Evolutionary conservation across 1,139 yeast genomes (phyloP), one percentile per base, ranked within the genome.

Genomic region (Yamadazyma trypodendri): DNA sequence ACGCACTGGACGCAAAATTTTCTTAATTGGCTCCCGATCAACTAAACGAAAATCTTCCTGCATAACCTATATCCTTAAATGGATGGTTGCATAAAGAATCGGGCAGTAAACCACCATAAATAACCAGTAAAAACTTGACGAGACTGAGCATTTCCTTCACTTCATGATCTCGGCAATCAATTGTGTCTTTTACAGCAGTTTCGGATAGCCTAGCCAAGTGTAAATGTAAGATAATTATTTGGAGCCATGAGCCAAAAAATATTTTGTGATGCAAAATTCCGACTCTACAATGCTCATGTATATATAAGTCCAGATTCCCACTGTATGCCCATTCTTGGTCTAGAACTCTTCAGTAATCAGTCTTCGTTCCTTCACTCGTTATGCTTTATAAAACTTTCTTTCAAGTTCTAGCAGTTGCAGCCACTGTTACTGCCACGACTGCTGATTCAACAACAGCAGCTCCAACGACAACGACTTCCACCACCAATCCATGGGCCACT

Each of bases 401-500:
- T 10, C 14, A 27, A 9, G 17, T 27, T 27, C 29, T 27, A 7
- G 7, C 16, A 13, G 15, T 29, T 12, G 48, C 58, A 18, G 49
- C 55, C 17, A 55, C 55, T 52, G 20, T 58, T 34, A 54, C 61
- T 31, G 51, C 60, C 29, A 48, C 56, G 25, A 43, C 61, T 20
- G 38, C 56, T 30, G 57, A 40, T 43, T 54, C 42, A 20, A 48
- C 35, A 31, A 51, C 58, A 34, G 51, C 54, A 15, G 41, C 59
- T 15, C 48, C 55, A 24, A 21, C 22, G 14, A 12, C 31, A 9
- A 9, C 29, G 8, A 15, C 29, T 28, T 11, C 39, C n/a, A 58
- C 65, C 6, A 62, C 34, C 9, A 50, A 41, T 28, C 48, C 49
- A 10, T 54, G 48, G 45, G 60, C 56, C 27, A 56, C 66, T 11